Base-by-base conservation (phyloP, 495 filamentous ascomycete genomes). In the Aspergillus bridgeri region DNA sequence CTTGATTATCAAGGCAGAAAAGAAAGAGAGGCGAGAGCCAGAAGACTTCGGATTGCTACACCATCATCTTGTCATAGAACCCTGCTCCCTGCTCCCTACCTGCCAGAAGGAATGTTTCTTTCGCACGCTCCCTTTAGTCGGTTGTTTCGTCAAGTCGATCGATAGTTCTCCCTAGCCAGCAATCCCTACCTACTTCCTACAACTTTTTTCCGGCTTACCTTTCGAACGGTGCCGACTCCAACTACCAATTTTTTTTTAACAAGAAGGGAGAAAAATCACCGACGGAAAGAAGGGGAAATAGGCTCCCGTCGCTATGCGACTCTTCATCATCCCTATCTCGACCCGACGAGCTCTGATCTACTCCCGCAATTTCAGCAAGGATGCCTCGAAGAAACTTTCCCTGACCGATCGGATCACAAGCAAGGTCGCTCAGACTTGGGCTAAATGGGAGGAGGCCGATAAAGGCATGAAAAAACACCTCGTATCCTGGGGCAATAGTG, bases 251-350 rank as follows among this genome's bases (percentile, higher is more conserved):
- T 17, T 3, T 42, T 8, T 42, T 8, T 6, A 13, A 17, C 38
- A 42, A 38, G 8, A 33, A 24, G 51, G 50, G 29, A 22, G 38
- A 52, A 55, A 53, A 13, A 48, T 9, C 21, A 50, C n/a, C 6
- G 27, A 6, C 5, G 11, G 27, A 29, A 29, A 3, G 1, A 29
- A 33, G 27, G 25, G 46, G 44, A 38, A 55, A 48, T 6, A 33
- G 18, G 33, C 19, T 6, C 3, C 50, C 43, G 51, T 51, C 65
- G 70, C 77, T 52, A 98, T 99, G 94, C 89, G 92, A 71, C 83
- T 99, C 69, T 96, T 92, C 77, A 86, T 99, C 54, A 83, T 99
- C 58, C 94, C 94, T 48, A 90, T 99, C 66, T 96, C 93, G 51
- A 96, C 91, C 9, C 80, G 87, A 66, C 86, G 90, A 62, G 89